A percentile compares a stretch with the other conserved stretches of the same genome.
These are phyloP conservation scores for Clavulina sp. DNA, from an alignment of 768 basidiomycete species.

Conservation along the genomic window DNA sequence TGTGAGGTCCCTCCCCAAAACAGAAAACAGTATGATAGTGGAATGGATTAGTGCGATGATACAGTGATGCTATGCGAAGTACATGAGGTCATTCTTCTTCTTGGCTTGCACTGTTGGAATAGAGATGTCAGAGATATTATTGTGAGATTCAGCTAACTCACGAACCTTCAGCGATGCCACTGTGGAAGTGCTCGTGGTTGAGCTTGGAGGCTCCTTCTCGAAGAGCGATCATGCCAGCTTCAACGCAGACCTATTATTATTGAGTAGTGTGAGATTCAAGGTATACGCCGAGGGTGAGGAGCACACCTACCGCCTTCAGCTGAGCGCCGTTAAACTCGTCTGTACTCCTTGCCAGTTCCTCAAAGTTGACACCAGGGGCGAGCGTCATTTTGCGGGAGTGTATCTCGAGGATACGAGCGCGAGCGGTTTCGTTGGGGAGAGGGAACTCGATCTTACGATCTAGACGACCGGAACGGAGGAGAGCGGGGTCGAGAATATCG, in stretches of 20 bases:
- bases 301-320: constrained; percentile 51
- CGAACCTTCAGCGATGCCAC: constrained; percentile 73
- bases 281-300: not conserved
- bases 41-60: too few species aligned
- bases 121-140: constrained; percentile 13
- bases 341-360: constrained; percentile 88
- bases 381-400: constrained; percentile 94
- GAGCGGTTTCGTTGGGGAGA: constrained; percentile 87
- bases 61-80: constrained; percentile 75
- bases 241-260: constrained; percentile 49
- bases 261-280: not conserved
- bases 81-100: constrained; percentile 98
- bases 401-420: constrained; percentile 89
- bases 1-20: too few species aligned
- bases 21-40: too few species aligned
- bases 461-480: constrained; percentile 93
- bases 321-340: constrained; percentile 99
- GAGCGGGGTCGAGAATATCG: constrained; percentile 92
- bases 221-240: constrained; percentile 97
- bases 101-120: constrained; percentile 72
- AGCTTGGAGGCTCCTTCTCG: constrained; percentile 81
- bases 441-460: constrained; percentile 99
- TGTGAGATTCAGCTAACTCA: not conserved
- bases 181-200: constrained; percentile 90
- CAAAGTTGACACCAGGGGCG: constrained; percentile 80